These are phyloP conservation scores for Coemansia sp. DNA, from an alignment of 192 early-diverging fungal genomes.

Conservation along the genomic window DNA sequence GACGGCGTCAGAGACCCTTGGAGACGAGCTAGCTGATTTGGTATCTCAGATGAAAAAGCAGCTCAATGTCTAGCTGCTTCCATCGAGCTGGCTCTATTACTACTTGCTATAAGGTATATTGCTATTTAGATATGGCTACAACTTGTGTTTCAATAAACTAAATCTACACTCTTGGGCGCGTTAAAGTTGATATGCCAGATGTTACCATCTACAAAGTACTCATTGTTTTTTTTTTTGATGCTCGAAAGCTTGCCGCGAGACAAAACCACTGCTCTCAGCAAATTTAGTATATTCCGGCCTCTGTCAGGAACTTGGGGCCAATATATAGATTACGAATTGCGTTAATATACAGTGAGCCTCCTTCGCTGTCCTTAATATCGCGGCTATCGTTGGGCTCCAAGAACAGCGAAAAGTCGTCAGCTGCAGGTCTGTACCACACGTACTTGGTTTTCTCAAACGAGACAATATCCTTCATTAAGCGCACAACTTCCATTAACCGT, in stretches of 20 bases:
- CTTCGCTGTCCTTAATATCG: neutral
- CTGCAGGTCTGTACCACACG: neutral
- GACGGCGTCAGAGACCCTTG: conserved; percentile 27
- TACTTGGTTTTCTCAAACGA: neutral
- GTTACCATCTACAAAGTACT: too few species aligned
- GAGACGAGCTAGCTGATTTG: conserved; percentile 43
- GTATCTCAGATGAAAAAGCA: conserved; percentile 53
- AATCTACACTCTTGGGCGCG: too few species aligned
- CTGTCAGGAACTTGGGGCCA: too few species aligned
- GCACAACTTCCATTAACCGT: neutral
- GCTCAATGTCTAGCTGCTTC: conserved; percentile 33
- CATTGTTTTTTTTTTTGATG: too few species aligned
- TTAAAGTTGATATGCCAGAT: too few species aligned
- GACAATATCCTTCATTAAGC: neutral
- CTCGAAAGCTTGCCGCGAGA: too few species aligned
- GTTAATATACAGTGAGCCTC: neutral
- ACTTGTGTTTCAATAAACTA: conserved; percentile 2
- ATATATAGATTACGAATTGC: neutral
- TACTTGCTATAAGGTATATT: neutral
- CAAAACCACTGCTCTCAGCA: too few species aligned
- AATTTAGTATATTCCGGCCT: too few species aligned
- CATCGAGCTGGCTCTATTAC: neutral
- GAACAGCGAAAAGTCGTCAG: neutral
- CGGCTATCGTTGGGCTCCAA: neutral
- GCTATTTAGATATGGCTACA: neutral